Percentiles rank a stretch among this genome's conserved stretches.
phyloP scores from a whole-genome alignment of 31 red algal genomes.

The Odonthalia washingtoniensis region DNA sequence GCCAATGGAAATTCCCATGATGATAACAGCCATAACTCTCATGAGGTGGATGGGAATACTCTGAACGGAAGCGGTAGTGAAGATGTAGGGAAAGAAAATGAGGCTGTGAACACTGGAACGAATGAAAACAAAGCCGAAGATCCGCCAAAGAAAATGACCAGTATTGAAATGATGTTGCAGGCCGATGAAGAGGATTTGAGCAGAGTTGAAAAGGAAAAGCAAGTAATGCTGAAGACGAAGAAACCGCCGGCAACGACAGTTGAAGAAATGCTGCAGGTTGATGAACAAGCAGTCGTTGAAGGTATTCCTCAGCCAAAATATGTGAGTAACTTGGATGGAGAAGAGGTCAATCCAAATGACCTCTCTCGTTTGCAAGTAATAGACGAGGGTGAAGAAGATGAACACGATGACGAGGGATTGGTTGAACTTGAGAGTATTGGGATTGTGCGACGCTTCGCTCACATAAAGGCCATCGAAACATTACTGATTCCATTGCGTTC shows the following conservation, averaged over 20 bases:
- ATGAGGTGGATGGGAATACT: not conserved
- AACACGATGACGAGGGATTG: conserved; percentile 35
- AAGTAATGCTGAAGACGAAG: conserved; percentile 22
- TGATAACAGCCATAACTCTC: not conserved
- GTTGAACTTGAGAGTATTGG: conserved; percentile 63
- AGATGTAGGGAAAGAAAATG: not conserved
- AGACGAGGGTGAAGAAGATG: conserved; percentile 21
- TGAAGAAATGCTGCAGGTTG: conserved; percentile 28
- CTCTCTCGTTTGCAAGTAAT: not conserved
- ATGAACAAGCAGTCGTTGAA: conserved; percentile 24
- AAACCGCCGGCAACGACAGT: not conserved
- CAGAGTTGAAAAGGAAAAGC: conserved; percentile 3
- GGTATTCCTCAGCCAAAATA: conserved; percentile 14
- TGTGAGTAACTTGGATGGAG: conserved; percentile 21
- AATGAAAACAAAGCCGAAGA: not conserved
- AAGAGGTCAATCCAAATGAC: not conserved
- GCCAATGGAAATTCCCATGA: not conserved
- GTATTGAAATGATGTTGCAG: conserved; percentile 14
- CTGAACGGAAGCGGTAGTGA: not conserved
- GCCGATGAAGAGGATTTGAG: conserved; percentile 10
- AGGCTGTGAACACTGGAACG: not conserved
- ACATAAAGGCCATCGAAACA: conserved; percentile 61
- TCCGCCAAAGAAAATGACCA: not conserved
- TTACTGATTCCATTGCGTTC: conserved; percentile 61
- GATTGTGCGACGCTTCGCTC: conserved; percentile 70